Evolutionary conservation across 176 grass and related monocot species (phyloP).

Genomic region (Zoysia japonica): DNA sequence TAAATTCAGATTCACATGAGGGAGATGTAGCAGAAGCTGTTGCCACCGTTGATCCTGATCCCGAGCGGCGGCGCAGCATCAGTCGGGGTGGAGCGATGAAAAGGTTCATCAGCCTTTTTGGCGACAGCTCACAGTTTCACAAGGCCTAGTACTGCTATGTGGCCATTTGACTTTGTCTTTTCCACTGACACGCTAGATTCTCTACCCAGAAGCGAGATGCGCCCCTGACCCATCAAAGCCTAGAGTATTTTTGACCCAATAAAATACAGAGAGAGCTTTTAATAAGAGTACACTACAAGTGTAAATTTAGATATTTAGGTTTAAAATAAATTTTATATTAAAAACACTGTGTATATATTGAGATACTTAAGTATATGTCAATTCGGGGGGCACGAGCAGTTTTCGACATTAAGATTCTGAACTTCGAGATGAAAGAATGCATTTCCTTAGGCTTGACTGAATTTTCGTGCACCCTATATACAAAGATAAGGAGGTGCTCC

Average conservation of each 20-base stretch:
- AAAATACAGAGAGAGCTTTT: too few relatives aligned
- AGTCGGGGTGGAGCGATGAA: slow-evolving; percentile 13
- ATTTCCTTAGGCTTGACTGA: not conserved
- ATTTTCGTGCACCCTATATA: not conserved
- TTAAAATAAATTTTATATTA: too few relatives aligned
- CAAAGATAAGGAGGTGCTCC: not conserved
- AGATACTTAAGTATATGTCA: not conserved
- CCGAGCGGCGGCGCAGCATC: slow-evolving; percentile 26
- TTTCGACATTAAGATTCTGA: slow-evolving; percentile 13
- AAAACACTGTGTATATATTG: slow-evolving; percentile 10
- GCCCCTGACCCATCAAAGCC: not conserved
- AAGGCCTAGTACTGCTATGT: slow-evolving; percentile 21
- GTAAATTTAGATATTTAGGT: too few relatives aligned
- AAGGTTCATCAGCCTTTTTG: slow-evolving; percentile 31
- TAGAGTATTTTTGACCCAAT: too few relatives aligned
- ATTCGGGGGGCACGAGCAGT: slow-evolving; percentile 2
- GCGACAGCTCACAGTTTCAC: slow-evolving; percentile 46
- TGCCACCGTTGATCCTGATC: not conserved
- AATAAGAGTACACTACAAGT: too few relatives aligned
- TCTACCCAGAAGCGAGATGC: slow-evolving; percentile 15
- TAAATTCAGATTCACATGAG: slow-evolving; percentile 3
- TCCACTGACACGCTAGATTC: slow-evolving; percentile 23
- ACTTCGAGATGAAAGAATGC: not conserved
- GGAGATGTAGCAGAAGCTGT: slow-evolving; percentile 13
- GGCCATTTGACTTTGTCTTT: slow-evolving; percentile 42